phyloP scores from a whole-genome alignment of 345 rosid species.

The Nasturtium officinale region DNA sequence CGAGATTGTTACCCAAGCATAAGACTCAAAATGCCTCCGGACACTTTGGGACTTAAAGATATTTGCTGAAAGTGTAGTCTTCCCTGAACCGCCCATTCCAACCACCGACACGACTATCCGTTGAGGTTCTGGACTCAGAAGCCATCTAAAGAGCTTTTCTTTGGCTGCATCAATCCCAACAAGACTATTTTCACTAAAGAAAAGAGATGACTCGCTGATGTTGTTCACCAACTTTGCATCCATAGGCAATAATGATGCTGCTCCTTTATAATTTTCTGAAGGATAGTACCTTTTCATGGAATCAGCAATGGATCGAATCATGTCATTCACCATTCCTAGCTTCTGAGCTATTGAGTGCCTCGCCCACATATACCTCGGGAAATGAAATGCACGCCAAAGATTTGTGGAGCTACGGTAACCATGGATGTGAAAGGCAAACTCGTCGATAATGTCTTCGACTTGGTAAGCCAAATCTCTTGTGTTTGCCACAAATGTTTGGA shows the following conservation, averaged over 20 bases:
- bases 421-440: slow-evolving; percentile 39
- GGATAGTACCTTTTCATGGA: slow-evolving; percentile 38
- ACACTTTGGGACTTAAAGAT: slow-evolving; percentile 35
- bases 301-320: slow-evolving; percentile 40
- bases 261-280: slow-evolving; percentile 16
- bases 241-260: neutral
- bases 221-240: slow-evolving; percentile 16
- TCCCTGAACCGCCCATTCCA: slow-evolving; percentile 53
- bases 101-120: slow-evolving; percentile 36
- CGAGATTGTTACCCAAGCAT: slow-evolving; percentile 49
- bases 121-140: slow-evolving; percentile 32
- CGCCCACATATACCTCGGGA: slow-evolving; percentile 38
- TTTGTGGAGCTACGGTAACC: slow-evolving; percentile 9
- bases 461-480: slow-evolving; percentile 42
- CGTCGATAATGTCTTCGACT: slow-evolving; percentile 48
- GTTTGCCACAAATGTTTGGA: slow-evolving; percentile 39
- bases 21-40: slow-evolving; percentile 41
- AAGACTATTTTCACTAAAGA: slow-evolving; percentile 43
- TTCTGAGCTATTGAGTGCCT: slow-evolving; percentile 40
- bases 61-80: slow-evolving; percentile 47
- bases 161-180: slow-evolving; percentile 48
- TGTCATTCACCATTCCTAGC: slow-evolving; percentile 34
- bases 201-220: slow-evolving; percentile 40
- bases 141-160: slow-evolving; percentile 35
- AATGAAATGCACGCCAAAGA: slow-evolving; percentile 19